Evolutionary conservation across 225 moss, liverwort and hornwort genomes (phyloP).

Genomic region (Sphagnum tenellum): DNA sequence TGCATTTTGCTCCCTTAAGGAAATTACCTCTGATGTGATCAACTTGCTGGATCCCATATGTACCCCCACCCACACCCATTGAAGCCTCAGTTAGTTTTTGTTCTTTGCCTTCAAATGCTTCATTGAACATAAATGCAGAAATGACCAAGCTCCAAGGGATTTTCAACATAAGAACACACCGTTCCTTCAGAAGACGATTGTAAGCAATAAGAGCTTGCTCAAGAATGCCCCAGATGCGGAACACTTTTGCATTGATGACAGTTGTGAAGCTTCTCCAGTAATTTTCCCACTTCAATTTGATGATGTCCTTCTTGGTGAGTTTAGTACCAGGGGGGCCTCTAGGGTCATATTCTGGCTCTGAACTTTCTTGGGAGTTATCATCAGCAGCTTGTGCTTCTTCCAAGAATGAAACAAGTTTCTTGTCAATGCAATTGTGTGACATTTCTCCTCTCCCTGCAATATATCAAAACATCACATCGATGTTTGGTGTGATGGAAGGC

Average conservation of each 20-base stretch:
- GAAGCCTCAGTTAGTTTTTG: background rate
- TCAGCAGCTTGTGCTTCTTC: slow-evolving; percentile 13
- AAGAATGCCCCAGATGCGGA: slow-evolving; percentile 58
- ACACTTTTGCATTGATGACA: slow-evolving; percentile 45
- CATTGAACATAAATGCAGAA: no score
- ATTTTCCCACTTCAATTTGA: slow-evolving; percentile 62
- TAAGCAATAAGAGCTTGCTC: slow-evolving; percentile 55
- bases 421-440: slow-evolving; percentile 10
- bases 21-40: slow-evolving; percentile 48
- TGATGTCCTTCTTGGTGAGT: slow-evolving; percentile 17
- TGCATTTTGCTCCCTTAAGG: slow-evolving; percentile 46
- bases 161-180: slow-evolving; percentile 17
- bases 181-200: slow-evolving; percentile 68
- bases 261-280: slow-evolving; percentile 87
- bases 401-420: slow-evolving; percentile 19
- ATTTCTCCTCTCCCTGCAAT: no score
- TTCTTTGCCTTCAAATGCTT: background rate
- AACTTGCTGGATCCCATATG: slow-evolving; percentile 13
- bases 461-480: no score
- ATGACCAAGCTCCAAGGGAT: background rate
- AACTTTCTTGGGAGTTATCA: slow-evolving; percentile 15
- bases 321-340: slow-evolving; percentile 14
- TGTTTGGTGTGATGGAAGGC: background rate
- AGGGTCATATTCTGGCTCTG: slow-evolving; percentile 10
- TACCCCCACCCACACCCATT: background rate